Conservation (phyloP, 2,329 filamentous ascomycete species). For the Ophiostoma ips region DNA sequence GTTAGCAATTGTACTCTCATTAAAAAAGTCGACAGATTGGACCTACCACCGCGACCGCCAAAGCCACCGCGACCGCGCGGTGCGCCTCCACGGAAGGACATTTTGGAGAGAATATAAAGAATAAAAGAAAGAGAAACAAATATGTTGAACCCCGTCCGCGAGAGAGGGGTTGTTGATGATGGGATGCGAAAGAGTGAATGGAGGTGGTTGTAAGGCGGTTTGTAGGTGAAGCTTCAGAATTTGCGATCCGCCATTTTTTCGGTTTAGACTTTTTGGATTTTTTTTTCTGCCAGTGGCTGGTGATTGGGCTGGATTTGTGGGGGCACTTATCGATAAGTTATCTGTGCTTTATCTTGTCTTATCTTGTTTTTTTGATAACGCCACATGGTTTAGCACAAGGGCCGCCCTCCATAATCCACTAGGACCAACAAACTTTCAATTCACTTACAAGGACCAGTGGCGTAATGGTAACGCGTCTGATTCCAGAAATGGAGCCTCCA, state of each 20-base stretch:
- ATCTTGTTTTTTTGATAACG: too few species aligned
- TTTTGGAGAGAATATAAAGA: slow-evolving; percentile 17
- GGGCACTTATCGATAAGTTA: background rate
- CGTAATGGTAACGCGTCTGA: slow-evolving; percentile 4
- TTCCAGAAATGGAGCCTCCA: slow-evolving; percentile 1
- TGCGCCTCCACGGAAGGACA: slow-evolving; percentile 46
- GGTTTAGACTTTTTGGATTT: background rate
- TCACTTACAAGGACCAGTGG: slow-evolving; percentile 1
- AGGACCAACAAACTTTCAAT: background rate
- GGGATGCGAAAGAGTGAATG: too few species aligned
- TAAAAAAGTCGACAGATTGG: slow-evolving; percentile 17
- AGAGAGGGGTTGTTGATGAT: background rate
- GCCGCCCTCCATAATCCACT: background rate
- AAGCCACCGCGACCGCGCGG: slow-evolving; percentile 32
- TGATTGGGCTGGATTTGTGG: background rate
- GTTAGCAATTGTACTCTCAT: slow-evolving; percentile 3
- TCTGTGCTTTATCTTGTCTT: background rate
- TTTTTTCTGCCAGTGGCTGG: slow-evolving; percentile 3
- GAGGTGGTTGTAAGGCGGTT: background rate
- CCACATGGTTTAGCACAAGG: too few species aligned
- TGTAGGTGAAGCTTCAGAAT: background rate
- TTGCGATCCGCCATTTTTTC: background rate
- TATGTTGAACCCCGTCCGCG: too few species aligned
- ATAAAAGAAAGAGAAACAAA: background rate
- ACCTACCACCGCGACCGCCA: slow-evolving; percentile 37